These are phyloP conservation scores for Citrullus amarus DNA, from an alignment of 306 rosid species.

Conservation along the genomic window DNA sequence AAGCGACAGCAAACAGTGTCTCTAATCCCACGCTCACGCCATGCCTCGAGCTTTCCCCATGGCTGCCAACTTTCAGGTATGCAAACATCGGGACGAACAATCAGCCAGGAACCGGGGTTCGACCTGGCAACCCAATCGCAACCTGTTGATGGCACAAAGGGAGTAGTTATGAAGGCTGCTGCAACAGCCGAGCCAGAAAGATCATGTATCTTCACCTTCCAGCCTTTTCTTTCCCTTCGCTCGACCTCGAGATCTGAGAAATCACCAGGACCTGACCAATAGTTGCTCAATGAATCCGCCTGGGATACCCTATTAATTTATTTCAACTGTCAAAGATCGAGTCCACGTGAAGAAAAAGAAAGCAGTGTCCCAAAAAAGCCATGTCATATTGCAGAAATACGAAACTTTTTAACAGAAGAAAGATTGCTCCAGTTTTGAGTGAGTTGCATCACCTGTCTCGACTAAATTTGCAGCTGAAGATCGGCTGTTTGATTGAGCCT, in stretches of 20 bases:
- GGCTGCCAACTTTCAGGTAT: constrained; percentile 89
- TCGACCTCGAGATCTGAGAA: constrained; percentile 36
- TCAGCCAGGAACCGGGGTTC: constrained; percentile 94
- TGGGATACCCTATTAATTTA: constrained; percentile 60
- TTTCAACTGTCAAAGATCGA: neutral
- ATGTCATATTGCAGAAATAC: neutral
- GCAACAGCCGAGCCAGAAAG: constrained; percentile 98
- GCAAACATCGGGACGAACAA: constrained; percentile 64
- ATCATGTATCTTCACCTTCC: constrained; percentile 98
- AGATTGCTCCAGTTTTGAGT: neutral
- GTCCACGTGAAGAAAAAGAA: neutral
- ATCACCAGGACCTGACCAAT: constrained; percentile 56
- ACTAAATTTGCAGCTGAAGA: constrained; percentile 83
- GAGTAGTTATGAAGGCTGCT: constrained; percentile 97
- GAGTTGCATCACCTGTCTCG: constrained; percentile 65
- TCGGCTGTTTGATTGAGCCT: constrained; percentile 77
- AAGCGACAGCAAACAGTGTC: constrained; percentile 69
- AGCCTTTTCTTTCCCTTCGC: constrained; percentile 83
- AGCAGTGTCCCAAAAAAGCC: neutral
- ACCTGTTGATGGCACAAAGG: constrained; percentile 93
- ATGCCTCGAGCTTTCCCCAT: constrained; percentile 95
- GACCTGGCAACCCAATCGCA: constrained; percentile 94
- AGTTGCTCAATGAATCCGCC: constrained; percentile 57
- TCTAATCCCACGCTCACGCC: constrained; percentile 84
- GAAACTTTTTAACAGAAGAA: neutral